Evolutionary conservation across 768 basidiomycete species (phyloP), one percentile per base, ranked within the genome.

Genomic region (Cytidiella melzeri): DNA sequence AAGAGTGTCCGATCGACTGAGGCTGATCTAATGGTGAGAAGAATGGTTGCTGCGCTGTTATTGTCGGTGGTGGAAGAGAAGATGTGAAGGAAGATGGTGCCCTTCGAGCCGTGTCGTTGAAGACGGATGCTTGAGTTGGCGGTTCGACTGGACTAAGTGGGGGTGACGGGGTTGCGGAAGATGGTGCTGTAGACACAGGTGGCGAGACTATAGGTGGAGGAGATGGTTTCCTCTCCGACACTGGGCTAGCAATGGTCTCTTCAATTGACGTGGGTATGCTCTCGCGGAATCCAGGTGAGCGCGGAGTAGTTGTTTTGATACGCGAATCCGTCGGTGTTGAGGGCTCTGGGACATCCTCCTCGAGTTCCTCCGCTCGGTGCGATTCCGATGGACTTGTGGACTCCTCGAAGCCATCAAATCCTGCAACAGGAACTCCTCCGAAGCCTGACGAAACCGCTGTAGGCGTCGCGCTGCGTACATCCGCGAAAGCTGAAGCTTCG

Each of bases 371-470:
- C 36, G 67, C 69, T 40, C 66, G 66, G 4, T 64, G 58, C 24
- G 73, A 66, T 52, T 74, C 73, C 27, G 74, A 62, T 3, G 75
- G 74, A 51, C 76, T 72, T 12, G 59, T 66, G 4, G 67, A 52
- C 7, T 21, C 45, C 41, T 26, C 28, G 24, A 27, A 39, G 12
- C 26, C 43, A 5, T 19, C 37, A 20, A 42, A 41, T 1, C 46
- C 12, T 19, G 45, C 45, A 20, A 46, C 26, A 27, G 47, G 34
- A 10, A 45, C 36, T 1, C 24, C 56, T n/a, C 46, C 52, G 38
- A 58, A 58, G 40, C 47, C 52, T 19, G 58, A 56, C 9, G 51
- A 53, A 28, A 53, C 47, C 10, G 48, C 47, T 4, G 57, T 56
- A 7, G 57, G 57, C 7, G 55, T 55, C 15, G 46, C 51, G 52